These are phyloP conservation scores for Pisolithus albus DNA, from an alignment of 768 basidiomycete genomes.

Conservation along the genomic window DNA sequence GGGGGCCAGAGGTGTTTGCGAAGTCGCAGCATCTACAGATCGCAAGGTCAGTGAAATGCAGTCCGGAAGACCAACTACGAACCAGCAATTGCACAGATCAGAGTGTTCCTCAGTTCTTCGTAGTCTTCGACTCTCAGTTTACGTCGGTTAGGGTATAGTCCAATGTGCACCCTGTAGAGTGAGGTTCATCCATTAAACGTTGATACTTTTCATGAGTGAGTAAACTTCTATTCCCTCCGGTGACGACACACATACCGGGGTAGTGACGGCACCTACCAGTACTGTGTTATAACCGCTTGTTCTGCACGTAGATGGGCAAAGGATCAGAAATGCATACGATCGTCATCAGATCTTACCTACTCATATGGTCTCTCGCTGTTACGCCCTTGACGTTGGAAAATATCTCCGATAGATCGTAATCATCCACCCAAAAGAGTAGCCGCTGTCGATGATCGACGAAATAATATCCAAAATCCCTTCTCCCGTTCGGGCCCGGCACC, in stretches of 20 bases:
- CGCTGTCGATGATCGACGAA: conserved; percentile 37
- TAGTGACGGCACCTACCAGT: conserved; percentile 15
- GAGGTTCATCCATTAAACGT: background rate
- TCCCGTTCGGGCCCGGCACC: background rate
- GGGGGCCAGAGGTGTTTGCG: conserved; percentile 1
- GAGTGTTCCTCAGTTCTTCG: background rate
- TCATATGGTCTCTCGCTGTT: conserved; percentile 31
- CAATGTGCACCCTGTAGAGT: conserved; percentile 5
- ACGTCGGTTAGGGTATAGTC: background rate
- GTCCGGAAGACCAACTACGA: conserved; percentile 2
- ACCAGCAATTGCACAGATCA: conserved; percentile 13
- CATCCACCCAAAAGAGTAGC: conserved; percentile 43
- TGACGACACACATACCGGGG: background rate
- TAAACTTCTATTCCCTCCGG: background rate
- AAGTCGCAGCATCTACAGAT: conserved; percentile 3
- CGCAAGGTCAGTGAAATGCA: too few relatives aligned
- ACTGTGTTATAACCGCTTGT: conserved; percentile 13
- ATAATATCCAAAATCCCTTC: conserved; percentile 29
- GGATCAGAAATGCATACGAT: background rate
- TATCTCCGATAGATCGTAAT: conserved; percentile 27
- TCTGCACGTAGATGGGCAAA: conserved; percentile 3
- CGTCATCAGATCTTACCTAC: conserved; percentile 22
- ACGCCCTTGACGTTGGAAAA: conserved; percentile 34
- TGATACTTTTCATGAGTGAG: background rate
- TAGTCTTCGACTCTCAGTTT: background rate